Conservation (phyloP, 2,329 filamentous ascomycete genomes). For the Phoma sp. region DNA sequence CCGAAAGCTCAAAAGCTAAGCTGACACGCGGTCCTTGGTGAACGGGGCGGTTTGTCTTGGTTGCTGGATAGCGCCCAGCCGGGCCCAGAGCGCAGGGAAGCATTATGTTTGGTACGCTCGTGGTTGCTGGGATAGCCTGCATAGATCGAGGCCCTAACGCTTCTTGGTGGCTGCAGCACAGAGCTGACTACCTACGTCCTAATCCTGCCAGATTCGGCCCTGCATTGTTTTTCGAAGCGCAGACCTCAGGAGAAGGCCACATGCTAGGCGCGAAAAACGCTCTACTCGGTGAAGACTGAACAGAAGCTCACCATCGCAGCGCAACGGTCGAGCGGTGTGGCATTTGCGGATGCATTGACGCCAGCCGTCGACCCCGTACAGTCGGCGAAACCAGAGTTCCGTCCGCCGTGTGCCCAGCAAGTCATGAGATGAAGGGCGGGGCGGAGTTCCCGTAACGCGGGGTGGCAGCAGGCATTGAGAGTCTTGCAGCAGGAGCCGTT, state of each 20-base stretch:
- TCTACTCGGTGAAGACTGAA: neutral
- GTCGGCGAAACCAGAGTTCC: conserved; percentile 37
- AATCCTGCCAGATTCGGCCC: conserved; percentile 6
- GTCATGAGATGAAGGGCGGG: conserved; percentile 14
- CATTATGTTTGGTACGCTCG: conserved; percentile 19
- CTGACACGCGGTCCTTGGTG: conserved; percentile 38
- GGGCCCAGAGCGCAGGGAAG: conserved; percentile 26
- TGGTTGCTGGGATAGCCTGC: conserved; percentile 25
- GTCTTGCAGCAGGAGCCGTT: conserved; percentile 17
- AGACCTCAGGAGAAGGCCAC: conserved; percentile 5
- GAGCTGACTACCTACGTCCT: conserved; percentile 15
- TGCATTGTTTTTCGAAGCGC: conserved; percentile 18
- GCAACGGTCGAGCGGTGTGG: conserved; percentile 15
- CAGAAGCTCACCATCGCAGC: conserved; percentile 2
- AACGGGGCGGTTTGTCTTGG: conserved; percentile 24
- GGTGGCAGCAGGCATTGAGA: conserved; percentile 16
- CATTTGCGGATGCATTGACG: conserved; percentile 15
- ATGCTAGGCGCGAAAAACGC: neutral
- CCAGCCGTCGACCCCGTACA: conserved; percentile 17
- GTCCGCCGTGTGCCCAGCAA: conserved; percentile 20
- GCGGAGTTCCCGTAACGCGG: conserved; percentile 22
- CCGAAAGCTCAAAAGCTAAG: conserved; percentile 34
- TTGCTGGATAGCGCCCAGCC: conserved; percentile 25
- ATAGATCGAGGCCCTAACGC: conserved; percentile 26
- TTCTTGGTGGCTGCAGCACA: conserved; percentile 26